Conservation (phyloP, 306 rosid species). For the Pterocarpus santalinus region DNA sequence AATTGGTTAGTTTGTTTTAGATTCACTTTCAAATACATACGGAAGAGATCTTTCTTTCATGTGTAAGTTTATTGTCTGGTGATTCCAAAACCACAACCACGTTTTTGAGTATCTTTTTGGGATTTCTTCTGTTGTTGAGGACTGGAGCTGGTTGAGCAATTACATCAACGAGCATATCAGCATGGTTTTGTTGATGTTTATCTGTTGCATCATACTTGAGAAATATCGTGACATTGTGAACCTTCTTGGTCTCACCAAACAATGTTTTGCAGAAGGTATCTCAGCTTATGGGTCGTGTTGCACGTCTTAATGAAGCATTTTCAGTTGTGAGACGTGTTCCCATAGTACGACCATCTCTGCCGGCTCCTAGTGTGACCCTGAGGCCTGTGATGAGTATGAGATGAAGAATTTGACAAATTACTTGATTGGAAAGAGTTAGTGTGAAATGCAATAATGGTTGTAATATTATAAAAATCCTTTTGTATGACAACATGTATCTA, state of each 20-base stretch:
- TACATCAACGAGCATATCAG: neutral
- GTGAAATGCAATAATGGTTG: conserved; percentile 51
- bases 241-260: conserved; percentile 16
- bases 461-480: conserved; percentile 38
- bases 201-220: conserved; percentile 22
- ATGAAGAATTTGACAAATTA: conserved; percentile 51
- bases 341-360: conserved; percentile 82
- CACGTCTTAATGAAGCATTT: conserved; percentile 95
- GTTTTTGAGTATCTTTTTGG: neutral
- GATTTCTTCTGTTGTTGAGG: conserved; percentile 4
- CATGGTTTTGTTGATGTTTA: neutral
- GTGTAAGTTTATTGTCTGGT: neutral
- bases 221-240: neutral
- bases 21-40: neutral
- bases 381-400: conserved; percentile 94
- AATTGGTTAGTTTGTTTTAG: neutral
- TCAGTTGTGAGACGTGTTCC: conserved; percentile 94
- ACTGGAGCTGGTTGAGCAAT: neutral
- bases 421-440: conserved; percentile 39
- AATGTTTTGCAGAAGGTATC: conserved; percentile 80
- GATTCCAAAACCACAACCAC: neutral
- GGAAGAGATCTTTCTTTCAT: neutral
- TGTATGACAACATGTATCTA: conserved; percentile 34
- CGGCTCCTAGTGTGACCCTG: conserved; percentile 74
- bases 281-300: conserved; percentile 80